Evolutionary conservation across 352 stramenopile species (phyloP).

Genomic region (Phytophthora tentaculata): DNA sequence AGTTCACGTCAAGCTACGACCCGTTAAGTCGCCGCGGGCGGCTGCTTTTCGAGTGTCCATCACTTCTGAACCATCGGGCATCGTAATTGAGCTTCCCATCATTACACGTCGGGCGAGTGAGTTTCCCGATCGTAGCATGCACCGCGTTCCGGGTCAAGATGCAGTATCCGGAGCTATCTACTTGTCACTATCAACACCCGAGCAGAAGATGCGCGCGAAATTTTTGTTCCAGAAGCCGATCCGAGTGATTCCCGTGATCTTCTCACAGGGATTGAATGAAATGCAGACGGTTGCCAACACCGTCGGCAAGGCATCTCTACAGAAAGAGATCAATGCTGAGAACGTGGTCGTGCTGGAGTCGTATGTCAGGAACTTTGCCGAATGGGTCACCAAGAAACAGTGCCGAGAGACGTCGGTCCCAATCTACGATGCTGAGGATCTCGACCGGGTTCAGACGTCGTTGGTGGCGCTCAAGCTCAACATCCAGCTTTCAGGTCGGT

Average conservation of each 20-base stretch:
- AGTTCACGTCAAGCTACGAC: constrained; percentile 74
- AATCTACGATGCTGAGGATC: constrained; percentile 39
- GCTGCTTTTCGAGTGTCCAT: constrained; percentile 79
- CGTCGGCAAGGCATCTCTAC: constrained; percentile 71
- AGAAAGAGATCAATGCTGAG: constrained; percentile 86
- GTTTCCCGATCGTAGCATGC: constrained; percentile 63
- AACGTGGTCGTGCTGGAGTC: constrained; percentile 68
- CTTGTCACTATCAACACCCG: constrained; percentile 47
- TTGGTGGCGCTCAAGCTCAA: constrained; percentile 46
- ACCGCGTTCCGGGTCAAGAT: constrained; percentile 81
- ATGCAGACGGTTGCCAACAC: constrained; percentile 94
- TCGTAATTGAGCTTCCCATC: constrained; percentile 79
- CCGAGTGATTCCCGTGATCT: constrained; percentile 76
- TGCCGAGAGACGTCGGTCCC: constrained; percentile 16
- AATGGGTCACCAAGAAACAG: constrained; percentile 49
- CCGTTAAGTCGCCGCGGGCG: constrained; percentile 64
- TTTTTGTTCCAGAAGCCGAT: constrained; percentile 67
- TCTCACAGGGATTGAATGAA: constrained; percentile 94
- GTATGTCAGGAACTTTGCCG: constrained; percentile 52
- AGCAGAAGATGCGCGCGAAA: constrained; percentile 61
- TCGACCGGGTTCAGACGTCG: constrained; percentile 40
- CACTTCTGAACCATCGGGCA: constrained; percentile 57
- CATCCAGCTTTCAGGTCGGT: constrained; percentile 56
- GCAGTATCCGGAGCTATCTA: constrained; percentile 77
- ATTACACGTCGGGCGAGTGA: constrained; percentile 56